Base-by-base conservation (phyloP, 306 rosid species). In the Cicer chorassanicum region DNA sequence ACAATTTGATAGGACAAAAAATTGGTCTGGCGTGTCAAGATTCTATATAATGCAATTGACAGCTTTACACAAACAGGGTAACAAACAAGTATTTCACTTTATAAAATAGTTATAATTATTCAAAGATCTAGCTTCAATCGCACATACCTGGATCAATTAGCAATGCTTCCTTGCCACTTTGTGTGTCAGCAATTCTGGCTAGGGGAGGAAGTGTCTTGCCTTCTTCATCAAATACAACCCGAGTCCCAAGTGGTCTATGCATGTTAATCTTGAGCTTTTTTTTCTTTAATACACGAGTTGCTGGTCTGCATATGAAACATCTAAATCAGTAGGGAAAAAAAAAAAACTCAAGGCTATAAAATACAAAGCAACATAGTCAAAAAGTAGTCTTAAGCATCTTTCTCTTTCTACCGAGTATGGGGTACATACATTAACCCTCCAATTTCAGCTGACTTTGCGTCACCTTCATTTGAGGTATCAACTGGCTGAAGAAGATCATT, bases 211-310 rank as follows among this genome's bases (percentile, higher is more conserved):
- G 84, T 51, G 88, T 73, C 82, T 91, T 85, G 68, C 96, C 95
- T 16, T 94, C 95, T 16, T 94, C 99, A 9, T 94, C 99, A 77
- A 90, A 92, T 50, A 90, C 90, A n/a, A 86, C 88, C 70, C 93
- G 87, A 42, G 85, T 87, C 65, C 99, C 97, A 4, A 82, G 57
- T 15, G 99, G 99, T 81, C 92, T 88, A 61, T 85, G 90, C 18
- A 89, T 7, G 66, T 90, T 90, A 86, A 92, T 90, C 88, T 90
- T 92, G 78, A 92, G 83, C 85, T 94, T 92, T 88, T 88, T 91
- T 80, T 90, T 91, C 89, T 92, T 94, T 73, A 67, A 78, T 66
- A 94, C 75, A 60, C 86, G 86, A 43, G 89, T 86, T 56, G 75
- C 76, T 2, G 80, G 88, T 61, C 97, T 91, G 72, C 84, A 78